Conservation (phyloP, 768 basidiomycete genomes). For the Strobilomyces dryophilus region DNA sequence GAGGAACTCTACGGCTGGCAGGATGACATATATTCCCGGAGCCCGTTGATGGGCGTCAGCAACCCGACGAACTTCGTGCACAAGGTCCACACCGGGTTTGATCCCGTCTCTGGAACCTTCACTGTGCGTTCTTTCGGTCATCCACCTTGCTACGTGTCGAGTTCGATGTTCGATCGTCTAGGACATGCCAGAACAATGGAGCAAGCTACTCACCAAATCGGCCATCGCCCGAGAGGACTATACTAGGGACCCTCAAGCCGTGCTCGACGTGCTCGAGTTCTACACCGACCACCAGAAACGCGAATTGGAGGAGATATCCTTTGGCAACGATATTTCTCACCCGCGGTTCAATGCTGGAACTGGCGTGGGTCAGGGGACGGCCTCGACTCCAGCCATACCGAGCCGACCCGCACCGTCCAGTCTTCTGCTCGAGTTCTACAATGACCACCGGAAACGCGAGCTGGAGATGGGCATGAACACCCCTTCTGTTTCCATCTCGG, state of each 20-base stretch:
- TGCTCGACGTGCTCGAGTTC: constrained; percentile 97
- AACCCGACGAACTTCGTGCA: constrained; percentile 98
- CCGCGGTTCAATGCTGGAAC: too few relatives aligned
- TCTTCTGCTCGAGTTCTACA: too few relatives aligned
- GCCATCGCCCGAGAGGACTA: constrained; percentile 98
- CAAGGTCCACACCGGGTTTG: constrained; percentile 97
- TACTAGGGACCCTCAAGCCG: constrained; percentile 93
- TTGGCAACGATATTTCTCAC: too few relatives aligned
- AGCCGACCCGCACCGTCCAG: too few relatives aligned
- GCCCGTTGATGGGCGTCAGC: constrained; percentile 89
- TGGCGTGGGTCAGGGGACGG: too few relatives aligned
- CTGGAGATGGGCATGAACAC: constrained; percentile 32
- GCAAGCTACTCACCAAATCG: constrained; percentile 91
- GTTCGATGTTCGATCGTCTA: constrained; percentile 25
- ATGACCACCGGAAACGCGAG: too few relatives aligned
- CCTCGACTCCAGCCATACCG: too few relatives aligned
- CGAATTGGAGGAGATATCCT: constrained; percentile 60
- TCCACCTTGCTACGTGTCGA: neutral
- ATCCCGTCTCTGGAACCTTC: constrained; percentile 90
- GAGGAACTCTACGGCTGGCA: constrained; percentile 99
- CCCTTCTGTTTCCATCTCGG: constrained; percentile 19
- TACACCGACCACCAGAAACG: constrained; percentile 97
- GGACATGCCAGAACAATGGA: constrained; percentile 99
- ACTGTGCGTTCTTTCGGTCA: constrained; percentile 57
- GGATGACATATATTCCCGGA: constrained; percentile 91